phyloP scores from a whole-genome alignment of 768 basidiomycete species.

The Xerocomellus chrysenteron region DNA sequence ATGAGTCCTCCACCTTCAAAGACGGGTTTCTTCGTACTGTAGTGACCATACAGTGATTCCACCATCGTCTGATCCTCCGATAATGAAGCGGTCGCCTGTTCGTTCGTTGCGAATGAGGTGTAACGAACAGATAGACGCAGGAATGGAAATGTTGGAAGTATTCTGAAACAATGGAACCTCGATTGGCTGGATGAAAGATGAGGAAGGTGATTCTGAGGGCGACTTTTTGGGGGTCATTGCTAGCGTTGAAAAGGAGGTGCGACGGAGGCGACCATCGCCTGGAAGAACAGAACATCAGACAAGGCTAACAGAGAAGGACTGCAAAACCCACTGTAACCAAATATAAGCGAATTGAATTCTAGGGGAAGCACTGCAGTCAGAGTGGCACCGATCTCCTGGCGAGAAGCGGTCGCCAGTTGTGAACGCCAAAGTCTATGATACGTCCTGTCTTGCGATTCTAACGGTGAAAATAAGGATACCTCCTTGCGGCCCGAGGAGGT shows the following conservation, averaged over 20 bases:
- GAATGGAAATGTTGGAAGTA: slow-evolving; percentile 46
- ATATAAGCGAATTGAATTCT: slow-evolving; percentile 54
- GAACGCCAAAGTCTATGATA: slow-evolving; percentile 25
- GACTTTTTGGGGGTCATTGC: background rate
- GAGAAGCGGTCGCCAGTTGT: background rate
- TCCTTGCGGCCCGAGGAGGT: slow-evolving; percentile 21
- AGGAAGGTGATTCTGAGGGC: background rate
- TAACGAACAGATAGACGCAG: slow-evolving; percentile 45
- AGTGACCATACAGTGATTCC: slow-evolving; percentile 72
- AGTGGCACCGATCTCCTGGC: slow-evolving; percentile 4
- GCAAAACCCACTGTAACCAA: slow-evolving; percentile 58
- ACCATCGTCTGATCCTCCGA: slow-evolving; percentile 80
- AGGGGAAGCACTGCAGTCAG: slow-evolving; percentile 52
- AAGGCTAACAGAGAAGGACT: background rate
- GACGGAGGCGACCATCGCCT: slow-evolving; percentile 57
- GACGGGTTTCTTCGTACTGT: slow-evolving; percentile 42
- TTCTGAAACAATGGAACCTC: slow-evolving; percentile 28
- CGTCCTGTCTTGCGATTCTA: slow-evolving; percentile 5
- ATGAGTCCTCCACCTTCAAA: background rate
- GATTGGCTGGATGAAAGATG: slow-evolving; percentile 2
- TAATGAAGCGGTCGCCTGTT: slow-evolving; percentile 59
- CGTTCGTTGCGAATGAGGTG: slow-evolving; percentile 56
- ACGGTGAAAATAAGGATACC: slow-evolving; percentile 11
- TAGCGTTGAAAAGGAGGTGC: slow-evolving; percentile 44
- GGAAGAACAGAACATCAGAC: background rate